Evolutionary conservation across 164 flowering plant genomes (phyloP).

Genomic region (Stephania cephalantha): DNA sequence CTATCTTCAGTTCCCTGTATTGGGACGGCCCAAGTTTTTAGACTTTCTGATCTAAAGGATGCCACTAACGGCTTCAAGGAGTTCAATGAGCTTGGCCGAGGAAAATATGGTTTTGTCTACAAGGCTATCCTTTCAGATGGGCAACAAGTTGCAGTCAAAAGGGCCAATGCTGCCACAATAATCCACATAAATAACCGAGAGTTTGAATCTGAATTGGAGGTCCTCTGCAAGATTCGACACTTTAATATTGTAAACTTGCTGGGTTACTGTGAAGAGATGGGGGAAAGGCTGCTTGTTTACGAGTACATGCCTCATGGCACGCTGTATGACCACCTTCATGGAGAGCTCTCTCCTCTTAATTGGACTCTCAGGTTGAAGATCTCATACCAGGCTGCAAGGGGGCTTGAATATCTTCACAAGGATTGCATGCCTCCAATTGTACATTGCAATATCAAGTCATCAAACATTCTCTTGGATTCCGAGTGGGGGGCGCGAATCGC

Average conservation of each 20-base stretch:
- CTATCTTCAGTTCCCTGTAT: slow-evolving; percentile 33
- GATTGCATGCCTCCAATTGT: slow-evolving; percentile 51
- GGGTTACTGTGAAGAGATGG: slow-evolving; percentile 84
- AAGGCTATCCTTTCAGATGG: slow-evolving; percentile 79
- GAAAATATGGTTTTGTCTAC: slow-evolving; percentile 93
- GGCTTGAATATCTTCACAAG: slow-evolving; percentile 75
- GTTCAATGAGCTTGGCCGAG: slow-evolving; percentile 88
- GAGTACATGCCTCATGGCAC: slow-evolving; percentile 85
- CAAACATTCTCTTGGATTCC: slow-evolving; percentile 70
- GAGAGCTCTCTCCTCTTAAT: slow-evolving; percentile 55
- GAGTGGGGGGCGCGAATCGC: slow-evolving; percentile 69
- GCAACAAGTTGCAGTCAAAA: slow-evolving; percentile 76
- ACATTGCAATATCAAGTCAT: slow-evolving; percentile 61
- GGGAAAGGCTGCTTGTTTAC: slow-evolving; percentile 74
- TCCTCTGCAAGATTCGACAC: slow-evolving; percentile 72
- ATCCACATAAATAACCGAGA: slow-evolving; percentile 66
- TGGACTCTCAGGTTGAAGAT: slow-evolving; percentile 65
- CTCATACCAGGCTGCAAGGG: slow-evolving; percentile 66
- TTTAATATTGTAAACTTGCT: slow-evolving; percentile 64
- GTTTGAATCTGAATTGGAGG: slow-evolving; percentile 72
- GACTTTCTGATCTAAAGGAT: slow-evolving; percentile 81
- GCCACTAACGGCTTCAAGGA: slow-evolving; percentile 94
- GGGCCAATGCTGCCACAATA: slow-evolving; percentile 88
- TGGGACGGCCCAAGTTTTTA: slow-evolving; percentile 63
- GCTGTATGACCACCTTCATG: slow-evolving; percentile 71